A percentile compares a stretch with the other conserved stretches of the same genome.
Evolutionary conservation across 23 red algal species (phyloP).

Genomic region (Cyanidium caldarium): DNA sequence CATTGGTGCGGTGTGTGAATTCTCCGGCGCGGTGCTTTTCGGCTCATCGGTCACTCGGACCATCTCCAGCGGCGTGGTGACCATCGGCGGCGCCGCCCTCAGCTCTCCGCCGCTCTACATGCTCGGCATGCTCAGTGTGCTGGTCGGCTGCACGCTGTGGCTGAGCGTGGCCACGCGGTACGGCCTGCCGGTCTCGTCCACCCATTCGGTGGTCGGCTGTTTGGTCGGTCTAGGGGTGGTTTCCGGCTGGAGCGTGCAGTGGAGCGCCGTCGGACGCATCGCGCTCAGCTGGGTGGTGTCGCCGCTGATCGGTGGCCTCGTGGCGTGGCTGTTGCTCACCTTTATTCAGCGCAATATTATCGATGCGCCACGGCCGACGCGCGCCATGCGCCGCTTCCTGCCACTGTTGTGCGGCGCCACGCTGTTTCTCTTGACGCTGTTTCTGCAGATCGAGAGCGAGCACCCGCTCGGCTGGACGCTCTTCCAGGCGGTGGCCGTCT

Average conservation of each 20-base stretch:
- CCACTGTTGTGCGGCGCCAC: conserved; percentile 40
- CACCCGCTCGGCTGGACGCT: conserved; percentile 19
- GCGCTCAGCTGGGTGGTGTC: conserved; percentile 66
- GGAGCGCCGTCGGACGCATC: conserved; percentile 38
- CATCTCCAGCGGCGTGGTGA: conserved; percentile 69
- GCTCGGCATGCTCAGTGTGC: conserved; percentile 58
- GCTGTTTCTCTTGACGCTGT: conserved; percentile 61
- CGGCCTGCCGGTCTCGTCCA: conserved; percentile 90
- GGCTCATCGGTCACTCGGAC: conserved; percentile 92
- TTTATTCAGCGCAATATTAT: conserved; percentile 43
- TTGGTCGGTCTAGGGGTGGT: conserved; percentile 63
- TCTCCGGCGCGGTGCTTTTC: conserved; percentile 89
- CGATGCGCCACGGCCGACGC: conserved; percentile 37
- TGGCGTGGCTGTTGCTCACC: conserved; percentile 40
- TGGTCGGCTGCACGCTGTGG: conserved; percentile 60
- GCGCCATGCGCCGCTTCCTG: conserved; percentile 48
- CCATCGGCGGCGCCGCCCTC: conserved; percentile 25
- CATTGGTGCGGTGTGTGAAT: conserved; percentile 97
- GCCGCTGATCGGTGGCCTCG: conserved; percentile 61
- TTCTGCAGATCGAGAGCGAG: conserved; percentile 11
- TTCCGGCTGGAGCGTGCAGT: conserved; percentile 70
- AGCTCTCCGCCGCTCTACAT: conserved; percentile 56
- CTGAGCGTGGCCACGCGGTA: conserved; percentile 61
- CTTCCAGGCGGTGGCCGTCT: conserved; percentile 30
- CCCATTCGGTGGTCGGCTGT: conserved; percentile 79